Base-by-base conservation (phyloP, 2,329 filamentous ascomycete species). In the Taxawa tesnikishii region DNA sequence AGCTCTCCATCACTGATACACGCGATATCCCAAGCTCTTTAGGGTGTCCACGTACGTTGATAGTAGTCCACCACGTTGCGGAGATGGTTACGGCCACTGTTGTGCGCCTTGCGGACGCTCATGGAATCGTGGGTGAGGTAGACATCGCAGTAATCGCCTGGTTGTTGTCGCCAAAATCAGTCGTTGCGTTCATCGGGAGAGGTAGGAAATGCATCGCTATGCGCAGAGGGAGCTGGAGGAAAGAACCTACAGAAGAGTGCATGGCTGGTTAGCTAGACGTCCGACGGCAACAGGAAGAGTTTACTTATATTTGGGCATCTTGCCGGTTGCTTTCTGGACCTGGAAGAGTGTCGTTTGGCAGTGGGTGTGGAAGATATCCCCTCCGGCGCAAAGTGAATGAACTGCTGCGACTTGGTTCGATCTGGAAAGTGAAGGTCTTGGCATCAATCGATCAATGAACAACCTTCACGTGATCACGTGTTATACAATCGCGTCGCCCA, bases 81-180 rank as follows among this genome's bases (percentile, higher is more conserved):
- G 41, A 98, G 65, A 55, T 98, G 90, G 65, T 98, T 98, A 49
- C 88, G 77, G 41, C 90, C 90, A 55, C 76, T 81, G 68, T 98
- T 98, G 63, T 98, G 90, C 30, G 90, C 90, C 67, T 96, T 96
- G 50, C 90, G 87, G 62, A 98, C 90, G 63, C 85, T 94, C 88
- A 96, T 96, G 28, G 85, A 94, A 70, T 98, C 90, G 72, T 98
- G 90, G 46, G 90, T 98, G 49, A 98, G 81, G 72, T 98, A 98
- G 60, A 98, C 90, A 80, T 98, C 90, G 73, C 90, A 98, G 63
- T 98, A 98, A 60, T 98, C 90, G 70, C 87, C 34, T 37, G 15
- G 13, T 14, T 31, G 14, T 18, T 8, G 11, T 32, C 14, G n/a
- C n/a, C n/a, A n/a, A n/a, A n/a, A n/a, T n/a, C n/a, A n/a, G n/a